Conservation (phyloP, 2,329 filamentous ascomycete genomes). For the Lecanicillium sp. region DNA sequence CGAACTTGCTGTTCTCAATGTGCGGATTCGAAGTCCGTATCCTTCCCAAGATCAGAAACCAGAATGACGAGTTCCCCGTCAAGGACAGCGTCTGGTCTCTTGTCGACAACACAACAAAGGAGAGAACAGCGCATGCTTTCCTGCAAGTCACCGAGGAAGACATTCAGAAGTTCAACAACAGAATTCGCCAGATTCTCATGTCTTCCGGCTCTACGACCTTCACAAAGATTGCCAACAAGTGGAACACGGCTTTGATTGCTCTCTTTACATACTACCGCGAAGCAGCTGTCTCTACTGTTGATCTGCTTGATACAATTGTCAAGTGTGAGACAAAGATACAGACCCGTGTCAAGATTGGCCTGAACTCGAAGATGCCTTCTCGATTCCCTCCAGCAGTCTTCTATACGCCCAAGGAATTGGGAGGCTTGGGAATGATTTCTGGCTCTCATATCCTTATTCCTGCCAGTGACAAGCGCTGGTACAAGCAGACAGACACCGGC, state of each 20-base stretch:
- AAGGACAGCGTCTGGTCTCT: conserved; percentile 99
- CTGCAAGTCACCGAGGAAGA: conserved; percentile 96
- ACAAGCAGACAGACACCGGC: conserved; percentile 93
- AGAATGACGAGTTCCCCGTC: conserved; percentile 92
- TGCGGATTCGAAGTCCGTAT: conserved; percentile 96
- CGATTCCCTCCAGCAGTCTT: conserved; percentile 97
- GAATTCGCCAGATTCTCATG: conserved; percentile 97
- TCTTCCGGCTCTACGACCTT: conserved; percentile 98
- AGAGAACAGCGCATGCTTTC: conserved; percentile 95
- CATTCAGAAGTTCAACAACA: conserved; percentile 98
- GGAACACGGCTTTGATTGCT: conserved; percentile 96
- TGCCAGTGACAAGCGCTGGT: conserved; percentile 96
- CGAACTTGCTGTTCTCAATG: conserved; percentile 96
- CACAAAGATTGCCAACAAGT: conserved; percentile 99
- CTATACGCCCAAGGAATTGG: conserved; percentile 96
- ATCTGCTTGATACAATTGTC: conserved; percentile 91
- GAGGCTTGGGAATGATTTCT: conserved; percentile 97
- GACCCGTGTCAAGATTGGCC: conserved; percentile 93
- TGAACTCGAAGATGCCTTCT: conserved; percentile 99
- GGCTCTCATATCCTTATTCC: conserved; percentile 97
- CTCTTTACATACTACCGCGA: conserved; percentile 98
- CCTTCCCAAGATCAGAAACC: conserved; percentile 86
- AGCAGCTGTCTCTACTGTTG: conserved; percentile 90
- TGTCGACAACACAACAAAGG: conserved; percentile 92
- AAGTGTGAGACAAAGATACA: conserved; percentile 99